Evolutionary conservation across 495 filamentous ascomycete genomes (phyloP), one percentile per base, ranked within the genome.

Genomic region (Recurvomyces mirabilis): DNA sequence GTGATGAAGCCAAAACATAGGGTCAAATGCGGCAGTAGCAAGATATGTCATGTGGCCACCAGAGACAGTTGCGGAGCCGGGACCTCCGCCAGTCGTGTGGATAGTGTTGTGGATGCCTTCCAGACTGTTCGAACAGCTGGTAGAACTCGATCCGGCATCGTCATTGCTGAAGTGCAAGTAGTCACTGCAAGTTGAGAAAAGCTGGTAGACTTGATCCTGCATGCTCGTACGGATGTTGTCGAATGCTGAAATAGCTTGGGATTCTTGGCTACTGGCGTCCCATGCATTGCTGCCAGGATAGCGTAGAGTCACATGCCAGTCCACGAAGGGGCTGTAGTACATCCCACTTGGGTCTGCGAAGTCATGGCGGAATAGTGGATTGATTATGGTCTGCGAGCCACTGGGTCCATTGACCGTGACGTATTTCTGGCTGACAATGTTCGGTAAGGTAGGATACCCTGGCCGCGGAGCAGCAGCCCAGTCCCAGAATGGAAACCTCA

Each of bases 1-100:
- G 24, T 58, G 55, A 30, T 58, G 55, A 11, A 58, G 55, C 52
- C 53, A 58, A 43, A 58, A 58, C 30, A 56, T 37, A 5, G 55
- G 55, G 29, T 58, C 55, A 32, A 56, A 58, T 4, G 53, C 43
- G 5, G 53, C 48, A 14, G 14, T 17, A 3, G 52, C 25, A 11
- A 58, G 42, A 43, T 53, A 53, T n/a, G 53, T 53, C 55, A 58
- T 56, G 45, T 58, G 55, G 20, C 55, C 55, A 5, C 38, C 51
- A 13, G 35, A 30, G 29, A 44, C 33, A 4, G 25, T 37, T 26
- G 13, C 38, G 3, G 51, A 38, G 22, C 39, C 38, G 3, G 47
- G 25, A 10, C 54, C 55, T 26, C 55, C 55, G 13, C 38, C 40
- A 17, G 36, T 47, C 28, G 39, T 45, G 46, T 58, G 55, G 19